phyloP scores from a whole-genome alignment of 495 filamentous ascomycete species.

The Friedmanniomyces endolithicus region DNA sequence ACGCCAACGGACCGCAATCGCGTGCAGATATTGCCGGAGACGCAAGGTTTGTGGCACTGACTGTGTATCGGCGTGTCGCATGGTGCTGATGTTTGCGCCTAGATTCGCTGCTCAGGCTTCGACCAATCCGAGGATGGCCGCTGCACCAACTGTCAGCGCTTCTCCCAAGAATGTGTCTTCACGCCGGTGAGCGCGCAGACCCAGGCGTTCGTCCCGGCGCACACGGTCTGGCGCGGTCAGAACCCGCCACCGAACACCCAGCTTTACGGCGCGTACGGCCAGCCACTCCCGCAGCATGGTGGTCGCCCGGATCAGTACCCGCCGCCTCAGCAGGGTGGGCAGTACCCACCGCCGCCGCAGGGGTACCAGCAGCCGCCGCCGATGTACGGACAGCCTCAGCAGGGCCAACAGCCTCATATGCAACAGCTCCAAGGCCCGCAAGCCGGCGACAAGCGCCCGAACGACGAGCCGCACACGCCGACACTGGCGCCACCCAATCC shows the following conservation, averaged over 20 bases:
- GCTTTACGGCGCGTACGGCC: conserved; percentile 66
- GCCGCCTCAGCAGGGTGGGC: neutral
- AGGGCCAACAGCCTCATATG: conserved; percentile 14
- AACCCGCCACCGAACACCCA: conserved; percentile 28
- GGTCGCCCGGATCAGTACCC: conserved; percentile 1
- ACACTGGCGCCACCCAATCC: conserved; percentile 32
- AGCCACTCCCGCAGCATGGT: conserved; percentile 44
- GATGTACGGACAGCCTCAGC: conserved; percentile 24
- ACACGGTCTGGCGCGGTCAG: conserved; percentile 41
- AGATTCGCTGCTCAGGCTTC: conserved; percentile 81
- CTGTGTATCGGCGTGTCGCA: neutral
- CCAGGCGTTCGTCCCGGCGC: conserved; percentile 72
- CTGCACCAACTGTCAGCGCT: conserved; percentile 67
- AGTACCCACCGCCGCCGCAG: conserved; percentile 14
- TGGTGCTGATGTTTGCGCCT: conserved; percentile 9
- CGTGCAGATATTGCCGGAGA: conserved; percentile 71
- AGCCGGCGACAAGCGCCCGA: conserved; percentile 27
- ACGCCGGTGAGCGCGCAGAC: conserved; percentile 73
- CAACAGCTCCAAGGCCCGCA: conserved; percentile 1
- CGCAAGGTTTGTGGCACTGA: conserved; percentile 50
- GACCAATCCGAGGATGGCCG: conserved; percentile 64
- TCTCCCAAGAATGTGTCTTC: conserved; percentile 78
- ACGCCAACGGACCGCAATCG: conserved; percentile 69
- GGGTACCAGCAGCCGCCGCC: conserved; percentile 11
- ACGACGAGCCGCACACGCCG: conserved; percentile 30